A percentile compares a stretch with the other conserved stretches of the same genome.
Conservation (phyloP, 2,329 filamentous ascomycete genomes). For the Coniochaeta sp. region DNA sequence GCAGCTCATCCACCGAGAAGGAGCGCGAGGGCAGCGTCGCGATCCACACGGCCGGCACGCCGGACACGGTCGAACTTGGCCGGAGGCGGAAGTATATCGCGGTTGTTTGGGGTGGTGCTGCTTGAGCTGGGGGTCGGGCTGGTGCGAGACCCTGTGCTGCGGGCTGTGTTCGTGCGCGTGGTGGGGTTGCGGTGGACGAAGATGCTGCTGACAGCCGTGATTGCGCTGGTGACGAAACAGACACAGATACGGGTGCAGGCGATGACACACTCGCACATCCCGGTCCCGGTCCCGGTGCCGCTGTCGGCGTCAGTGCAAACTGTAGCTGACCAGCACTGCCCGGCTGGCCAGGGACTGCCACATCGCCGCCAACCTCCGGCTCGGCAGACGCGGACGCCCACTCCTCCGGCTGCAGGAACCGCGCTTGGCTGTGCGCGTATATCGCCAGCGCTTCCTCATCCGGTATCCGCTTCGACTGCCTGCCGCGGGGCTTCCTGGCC, state of each 20-base stretch:
- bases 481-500: background rate
- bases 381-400: conserved; percentile 30
- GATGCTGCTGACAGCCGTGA: background rate
- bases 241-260: background rate
- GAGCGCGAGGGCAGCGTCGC: conserved; percentile 50
- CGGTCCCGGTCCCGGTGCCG: conserved; percentile 8
- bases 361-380: conserved; percentile 25
- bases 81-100: conserved; percentile 65
- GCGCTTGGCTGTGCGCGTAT: conserved; percentile 59
- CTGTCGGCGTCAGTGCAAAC: conserved; percentile 18
- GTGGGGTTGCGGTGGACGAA: background rate
- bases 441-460: conserved; percentile 36
- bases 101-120: conserved; percentile 21
- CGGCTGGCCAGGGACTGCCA: background rate
- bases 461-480: background rate
- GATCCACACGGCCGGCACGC: conserved; percentile 53
- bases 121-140: background rate
- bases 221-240: background rate
- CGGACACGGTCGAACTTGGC: conserved; percentile 49
- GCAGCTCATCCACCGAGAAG: conserved; percentile 57
- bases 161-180: background rate
- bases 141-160: too few species aligned
- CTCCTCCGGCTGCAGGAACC: conserved; percentile 47
- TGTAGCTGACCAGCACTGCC: conserved; percentile 12
- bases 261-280: background rate